These are phyloP conservation scores for Torrubiella hemipterigena DNA, from an alignment of 2,329 filamentous ascomycete genomes.

Conservation along the genomic window DNA sequence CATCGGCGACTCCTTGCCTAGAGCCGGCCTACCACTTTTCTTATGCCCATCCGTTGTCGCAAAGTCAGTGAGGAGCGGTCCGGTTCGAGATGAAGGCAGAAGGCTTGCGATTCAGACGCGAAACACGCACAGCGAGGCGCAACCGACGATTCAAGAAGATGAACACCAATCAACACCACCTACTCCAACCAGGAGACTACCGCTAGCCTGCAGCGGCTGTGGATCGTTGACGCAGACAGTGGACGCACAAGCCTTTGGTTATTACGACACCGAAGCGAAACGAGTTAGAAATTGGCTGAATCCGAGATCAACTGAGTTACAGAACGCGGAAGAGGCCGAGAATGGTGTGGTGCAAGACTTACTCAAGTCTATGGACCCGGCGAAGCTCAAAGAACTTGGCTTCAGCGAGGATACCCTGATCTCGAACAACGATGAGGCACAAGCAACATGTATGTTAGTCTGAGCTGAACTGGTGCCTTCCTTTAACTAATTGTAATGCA, in stretches of 20 bases:
- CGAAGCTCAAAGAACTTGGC: constrained; percentile 31
- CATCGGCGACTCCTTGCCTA: constrained; percentile 23
- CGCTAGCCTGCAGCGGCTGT: constrained; percentile 50
- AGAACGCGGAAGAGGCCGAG: constrained; percentile 17
- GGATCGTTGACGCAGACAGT: constrained; percentile 50
- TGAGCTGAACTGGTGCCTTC: constrained; percentile 9
- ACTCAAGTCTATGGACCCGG: constrained; percentile 27
- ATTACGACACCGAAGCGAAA: constrained; percentile 40
- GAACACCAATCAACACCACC: not conserved
- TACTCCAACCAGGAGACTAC: constrained; percentile 23
- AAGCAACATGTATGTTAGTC: no score
- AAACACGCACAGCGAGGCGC: no score
- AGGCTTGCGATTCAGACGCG: no score
- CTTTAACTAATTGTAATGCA: not conserved
- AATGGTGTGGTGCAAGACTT: constrained; percentile 35
- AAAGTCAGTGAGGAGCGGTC: no score
- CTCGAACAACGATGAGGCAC: constrained; percentile 14
- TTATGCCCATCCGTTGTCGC: constrained; percentile 32
- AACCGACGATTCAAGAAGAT: constrained; percentile 14
- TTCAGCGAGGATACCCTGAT: constrained; percentile 29
- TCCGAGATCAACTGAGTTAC: constrained; percentile 9
- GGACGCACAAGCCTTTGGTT: constrained; percentile 39
- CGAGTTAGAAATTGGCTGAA: constrained; percentile 35
- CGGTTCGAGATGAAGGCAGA: no score
- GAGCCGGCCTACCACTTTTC: constrained; percentile 31